Percentiles rank a stretch among this genome's conserved stretches.
Conservation (phyloP, 148 eudicot genomes). For the Amaranthus hypochondriacus region DNA sequence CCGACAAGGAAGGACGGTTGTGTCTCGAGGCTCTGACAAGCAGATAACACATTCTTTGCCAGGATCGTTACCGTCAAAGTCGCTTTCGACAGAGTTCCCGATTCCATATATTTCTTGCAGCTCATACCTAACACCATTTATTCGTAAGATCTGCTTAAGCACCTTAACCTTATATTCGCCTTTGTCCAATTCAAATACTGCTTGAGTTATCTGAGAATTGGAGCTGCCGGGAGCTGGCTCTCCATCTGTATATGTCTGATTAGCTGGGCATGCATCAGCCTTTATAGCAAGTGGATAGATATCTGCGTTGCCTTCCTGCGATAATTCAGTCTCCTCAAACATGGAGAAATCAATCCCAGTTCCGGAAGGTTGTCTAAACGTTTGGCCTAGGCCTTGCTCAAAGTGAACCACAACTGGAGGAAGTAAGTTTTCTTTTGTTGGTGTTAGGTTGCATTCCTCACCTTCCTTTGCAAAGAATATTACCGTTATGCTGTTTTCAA, state of each 20-base stretch:
- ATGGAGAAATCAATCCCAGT: conserved; percentile 84
- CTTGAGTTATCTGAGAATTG: conserved; percentile 89
- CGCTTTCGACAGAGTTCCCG: conserved; percentile 80
- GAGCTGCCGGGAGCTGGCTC: conserved; percentile 35
- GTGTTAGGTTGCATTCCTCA: conserved; percentile 58
- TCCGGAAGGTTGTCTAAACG: conserved; percentile 79
- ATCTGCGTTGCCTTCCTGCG: conserved; percentile 53
- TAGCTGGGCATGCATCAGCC: conserved; percentile 63
- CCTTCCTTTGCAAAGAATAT: conserved; percentile 73
- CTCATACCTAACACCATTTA: conserved; percentile 79
- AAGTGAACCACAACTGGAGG: conserved; percentile 65
- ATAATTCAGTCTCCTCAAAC: conserved; percentile 60
- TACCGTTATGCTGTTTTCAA: conserved; percentile 47
- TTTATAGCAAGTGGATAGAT: conserved; percentile 71
- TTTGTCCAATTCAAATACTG: conserved; percentile 78
- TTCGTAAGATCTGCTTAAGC: conserved; percentile 86
- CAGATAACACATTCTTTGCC: conserved; percentile 99
- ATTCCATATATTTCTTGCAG: conserved; percentile 94
- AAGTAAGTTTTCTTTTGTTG: conserved; percentile 67
- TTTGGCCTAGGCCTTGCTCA: conserved; percentile 78
- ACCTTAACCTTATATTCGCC: conserved; percentile 72
- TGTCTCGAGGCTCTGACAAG: conserved; percentile 93
- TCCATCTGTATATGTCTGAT: conserved; percentile 42
- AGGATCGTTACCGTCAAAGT: conserved; percentile 70
- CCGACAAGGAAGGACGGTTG: conserved; percentile 93